Conservation (phyloP, 2,329 filamentous ascomycete species). For the Colletotrichum spinosum region DNA sequence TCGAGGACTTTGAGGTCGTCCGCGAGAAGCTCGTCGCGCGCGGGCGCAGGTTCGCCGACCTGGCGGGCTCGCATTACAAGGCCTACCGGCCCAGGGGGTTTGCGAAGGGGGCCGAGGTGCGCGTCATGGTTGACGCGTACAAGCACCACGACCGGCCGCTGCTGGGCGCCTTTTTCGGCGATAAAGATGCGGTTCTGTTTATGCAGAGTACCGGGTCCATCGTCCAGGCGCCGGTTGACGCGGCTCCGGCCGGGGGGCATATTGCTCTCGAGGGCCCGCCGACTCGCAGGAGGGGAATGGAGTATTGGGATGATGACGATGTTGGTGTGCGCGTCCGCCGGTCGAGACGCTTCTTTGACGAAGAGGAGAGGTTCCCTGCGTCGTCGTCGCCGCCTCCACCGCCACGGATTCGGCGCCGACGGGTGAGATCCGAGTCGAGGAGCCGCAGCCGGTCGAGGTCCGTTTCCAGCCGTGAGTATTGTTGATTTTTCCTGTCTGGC, state of each 20-base stretch:
- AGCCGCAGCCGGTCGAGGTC: no score
- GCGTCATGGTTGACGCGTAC: conserved; percentile 26
- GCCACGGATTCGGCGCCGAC: no score
- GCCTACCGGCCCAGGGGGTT: conserved; percentile 48
- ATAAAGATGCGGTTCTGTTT: neutral
- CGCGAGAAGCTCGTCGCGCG: conserved; percentile 49
- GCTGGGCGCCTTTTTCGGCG: neutral
- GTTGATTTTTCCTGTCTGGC: no score
- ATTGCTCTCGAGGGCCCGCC: conserved; percentile 1
- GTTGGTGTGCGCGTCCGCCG: no score
- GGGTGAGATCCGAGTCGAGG: no score
- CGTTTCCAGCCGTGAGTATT: no score
- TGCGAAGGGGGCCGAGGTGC: neutral
- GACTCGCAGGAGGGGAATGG: neutral
- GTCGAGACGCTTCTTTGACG: no score
- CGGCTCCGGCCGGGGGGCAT: conserved; percentile 17
- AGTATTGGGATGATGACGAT: neutral
- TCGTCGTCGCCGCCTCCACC: no score
- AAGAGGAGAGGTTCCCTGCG: no score
- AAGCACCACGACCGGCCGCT: neutral
- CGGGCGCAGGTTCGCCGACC: conserved; percentile 56
- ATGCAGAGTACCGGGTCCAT: conserved; percentile 30
- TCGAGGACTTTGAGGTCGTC: conserved; percentile 51
- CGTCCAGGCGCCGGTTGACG: conserved; percentile 37
- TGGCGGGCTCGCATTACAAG: conserved; percentile 60